phyloP scores from a whole-genome alignment of 305 asterid species.

The Fraxinus paxiana region DNA sequence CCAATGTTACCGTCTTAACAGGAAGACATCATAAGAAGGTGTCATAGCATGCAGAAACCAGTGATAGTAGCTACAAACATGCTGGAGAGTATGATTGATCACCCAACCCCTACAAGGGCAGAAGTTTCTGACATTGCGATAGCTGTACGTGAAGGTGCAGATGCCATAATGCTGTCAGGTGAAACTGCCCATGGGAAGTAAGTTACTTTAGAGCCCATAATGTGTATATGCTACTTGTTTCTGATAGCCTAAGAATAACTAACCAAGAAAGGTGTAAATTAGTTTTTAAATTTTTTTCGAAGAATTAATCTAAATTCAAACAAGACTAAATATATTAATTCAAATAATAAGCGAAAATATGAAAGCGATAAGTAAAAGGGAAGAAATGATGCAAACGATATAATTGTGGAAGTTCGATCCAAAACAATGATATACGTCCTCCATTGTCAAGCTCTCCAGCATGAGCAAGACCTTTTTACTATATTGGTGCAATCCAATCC shows the following conservation, averaged over 20 bases:
- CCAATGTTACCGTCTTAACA: constrained; percentile 28
- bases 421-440: too few relatives aligned
- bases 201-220: constrained; percentile 29
- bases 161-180: constrained; percentile 96
- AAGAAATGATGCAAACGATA: too few relatives aligned
- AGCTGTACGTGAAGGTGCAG: constrained; percentile 94
- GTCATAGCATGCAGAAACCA: constrained; percentile 81
- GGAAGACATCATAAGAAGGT: constrained; percentile 90
- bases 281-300: neutral
- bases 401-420: too few relatives aligned
- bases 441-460: too few relatives aligned
- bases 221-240: neutral
- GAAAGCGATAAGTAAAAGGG: too few relatives aligned
- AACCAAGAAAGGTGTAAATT: neutral
- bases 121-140: constrained; percentile 97
- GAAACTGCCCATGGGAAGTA: constrained; percentile 99
- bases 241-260: neutral
- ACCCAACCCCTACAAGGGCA: constrained; percentile 98
- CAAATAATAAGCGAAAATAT: too few relatives aligned
- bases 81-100: constrained; percentile 95
- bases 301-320: too few relatives aligned
- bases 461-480: too few relatives aligned
- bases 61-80: constrained; percentile 96
- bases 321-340: too few relatives aligned
- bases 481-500: too few relatives aligned